Conservation (phyloP, 371 early-diverging fungal genomes). For the Saksenaea oblongispora region DNA sequence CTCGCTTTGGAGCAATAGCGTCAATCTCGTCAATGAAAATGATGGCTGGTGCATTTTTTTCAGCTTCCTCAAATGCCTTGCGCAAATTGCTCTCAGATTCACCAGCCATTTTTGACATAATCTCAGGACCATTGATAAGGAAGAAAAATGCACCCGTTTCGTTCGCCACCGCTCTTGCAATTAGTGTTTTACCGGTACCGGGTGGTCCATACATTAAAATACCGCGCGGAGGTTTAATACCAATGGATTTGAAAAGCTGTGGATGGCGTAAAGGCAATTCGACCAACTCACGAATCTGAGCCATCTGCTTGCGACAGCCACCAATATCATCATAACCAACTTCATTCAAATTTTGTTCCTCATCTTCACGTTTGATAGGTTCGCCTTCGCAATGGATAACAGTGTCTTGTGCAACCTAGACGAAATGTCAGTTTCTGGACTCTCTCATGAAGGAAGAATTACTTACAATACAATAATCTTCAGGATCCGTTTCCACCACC, state of each 20-base stretch:
- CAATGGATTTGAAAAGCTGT: constrained; percentile 96
- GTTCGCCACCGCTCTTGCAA: constrained; percentile 79
- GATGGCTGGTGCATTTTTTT: constrained; percentile 98
- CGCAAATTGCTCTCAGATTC: constrained; percentile 98
- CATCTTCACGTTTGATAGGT: constrained; percentile 98
- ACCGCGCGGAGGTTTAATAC: constrained; percentile 99
- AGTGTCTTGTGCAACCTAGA: constrained; percentile 95
- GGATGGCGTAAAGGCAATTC: constrained; percentile 99
- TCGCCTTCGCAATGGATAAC: constrained; percentile 98
- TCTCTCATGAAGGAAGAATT: neutral
- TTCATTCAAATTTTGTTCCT: constrained; percentile 91
- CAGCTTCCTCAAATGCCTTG: constrained; percentile 99
- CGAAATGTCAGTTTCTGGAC: neutral
- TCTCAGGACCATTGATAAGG: constrained; percentile 98
- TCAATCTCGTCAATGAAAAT: constrained; percentile 99
- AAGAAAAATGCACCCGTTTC: constrained; percentile 90
- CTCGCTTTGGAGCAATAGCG: constrained; percentile 99
- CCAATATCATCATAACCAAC: constrained; percentile 99
- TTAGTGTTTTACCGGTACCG: constrained; percentile 93
- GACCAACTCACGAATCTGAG: constrained; percentile 99
- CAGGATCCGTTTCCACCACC: constrained; percentile 96
- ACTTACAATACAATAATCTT: constrained; percentile 95
- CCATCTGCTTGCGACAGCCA: constrained; percentile 99
- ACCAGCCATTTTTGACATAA: constrained; percentile 99
- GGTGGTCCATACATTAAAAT: constrained; percentile 99